Percentiles rank a stretch among this genome's conserved stretches.
phyloP scores from a whole-genome alignment of 495 filamentous ascomycete genomes.

The Penicillium roqueforti region DNA sequence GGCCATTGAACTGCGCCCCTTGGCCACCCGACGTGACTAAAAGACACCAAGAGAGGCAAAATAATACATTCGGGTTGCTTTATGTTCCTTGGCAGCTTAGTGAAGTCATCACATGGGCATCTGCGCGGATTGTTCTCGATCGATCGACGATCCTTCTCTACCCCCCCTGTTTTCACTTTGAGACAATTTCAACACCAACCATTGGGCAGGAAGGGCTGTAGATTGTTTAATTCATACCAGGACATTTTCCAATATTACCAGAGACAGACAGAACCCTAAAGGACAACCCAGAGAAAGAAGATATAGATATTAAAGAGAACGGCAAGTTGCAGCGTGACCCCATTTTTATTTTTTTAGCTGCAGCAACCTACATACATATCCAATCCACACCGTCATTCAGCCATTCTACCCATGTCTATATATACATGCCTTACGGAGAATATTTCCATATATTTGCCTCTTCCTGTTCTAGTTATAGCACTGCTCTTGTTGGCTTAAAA shows the following conservation, averaged over 20 bases:
- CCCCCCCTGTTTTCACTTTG: not conserved
- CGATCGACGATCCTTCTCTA: not conserved
- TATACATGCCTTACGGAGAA: constrained; percentile 9
- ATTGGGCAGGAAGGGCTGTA: not conserved
- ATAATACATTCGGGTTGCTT: not conserved
- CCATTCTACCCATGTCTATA: constrained; percentile 18
- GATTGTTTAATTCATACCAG: not conserved
- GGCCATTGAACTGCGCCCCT: not conserved
- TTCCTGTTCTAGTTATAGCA: too few species aligned
- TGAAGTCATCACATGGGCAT: constrained; percentile 10
- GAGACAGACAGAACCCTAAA: not conserved
- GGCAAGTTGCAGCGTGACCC: not conserved
- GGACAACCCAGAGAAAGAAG: not conserved
- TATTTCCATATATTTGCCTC: constrained; percentile 2
- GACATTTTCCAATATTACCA: not conserved
- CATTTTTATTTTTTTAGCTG: constrained; percentile 6
- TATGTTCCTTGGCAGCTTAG: not conserved
- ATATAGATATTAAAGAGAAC: not conserved
- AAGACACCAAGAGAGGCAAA: not conserved
- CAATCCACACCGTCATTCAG: constrained; percentile 36
- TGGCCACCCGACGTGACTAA: not conserved
- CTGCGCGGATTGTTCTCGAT: constrained; percentile 10
- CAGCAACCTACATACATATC: constrained; percentile 2
- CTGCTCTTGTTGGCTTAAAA: not conserved
- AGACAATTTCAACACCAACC: constrained; percentile 7